phyloP scores from a whole-genome alignment of 139 green algal genomes.

The Chlamydomonas sp. region DNA sequence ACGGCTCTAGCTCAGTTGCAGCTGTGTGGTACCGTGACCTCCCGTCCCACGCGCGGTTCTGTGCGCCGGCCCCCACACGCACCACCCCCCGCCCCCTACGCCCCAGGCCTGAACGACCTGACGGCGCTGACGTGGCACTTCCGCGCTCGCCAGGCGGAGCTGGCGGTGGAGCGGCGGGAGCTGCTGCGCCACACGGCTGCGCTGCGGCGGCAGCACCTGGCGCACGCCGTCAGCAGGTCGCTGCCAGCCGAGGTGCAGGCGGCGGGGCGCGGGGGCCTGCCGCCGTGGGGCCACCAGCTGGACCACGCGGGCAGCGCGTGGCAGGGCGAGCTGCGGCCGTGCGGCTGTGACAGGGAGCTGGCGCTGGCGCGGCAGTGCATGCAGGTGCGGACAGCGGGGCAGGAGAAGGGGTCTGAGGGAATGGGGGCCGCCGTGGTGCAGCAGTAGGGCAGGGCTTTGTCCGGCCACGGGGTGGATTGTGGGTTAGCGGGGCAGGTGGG shows the following conservation, averaged over 20 bases:
- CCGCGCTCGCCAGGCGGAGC: constrained; percentile 11
- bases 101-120: constrained; percentile 9
- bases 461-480: too few species aligned
- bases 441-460: too few species aligned
- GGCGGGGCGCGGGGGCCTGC: neutral
- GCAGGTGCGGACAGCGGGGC: neutral
- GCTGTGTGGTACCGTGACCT: neutral
- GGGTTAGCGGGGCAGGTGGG: too few species aligned
- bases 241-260: constrained; percentile 8
- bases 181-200: constrained; percentile 32
- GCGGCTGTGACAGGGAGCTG: constrained; percentile 35
- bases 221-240: neutral
- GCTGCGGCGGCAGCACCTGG: constrained; percentile 31
- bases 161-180: constrained; percentile 31
- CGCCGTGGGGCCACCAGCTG: constrained; percentile 3
- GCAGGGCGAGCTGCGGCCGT: constrained; percentile 14
- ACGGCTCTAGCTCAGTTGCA: too few species aligned
- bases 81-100: too few species aligned
- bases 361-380: constrained; percentile 24
- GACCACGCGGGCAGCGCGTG: constrained; percentile 7
- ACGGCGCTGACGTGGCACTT: constrained; percentile 33
- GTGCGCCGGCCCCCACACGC: neutral
- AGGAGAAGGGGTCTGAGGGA: neutral
- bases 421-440: neutral
- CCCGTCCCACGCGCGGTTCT: neutral